These are phyloP conservation scores for Linum usitatissimum DNA, from an alignment of 345 rosid genomes.

Conservation along the genomic window DNA sequence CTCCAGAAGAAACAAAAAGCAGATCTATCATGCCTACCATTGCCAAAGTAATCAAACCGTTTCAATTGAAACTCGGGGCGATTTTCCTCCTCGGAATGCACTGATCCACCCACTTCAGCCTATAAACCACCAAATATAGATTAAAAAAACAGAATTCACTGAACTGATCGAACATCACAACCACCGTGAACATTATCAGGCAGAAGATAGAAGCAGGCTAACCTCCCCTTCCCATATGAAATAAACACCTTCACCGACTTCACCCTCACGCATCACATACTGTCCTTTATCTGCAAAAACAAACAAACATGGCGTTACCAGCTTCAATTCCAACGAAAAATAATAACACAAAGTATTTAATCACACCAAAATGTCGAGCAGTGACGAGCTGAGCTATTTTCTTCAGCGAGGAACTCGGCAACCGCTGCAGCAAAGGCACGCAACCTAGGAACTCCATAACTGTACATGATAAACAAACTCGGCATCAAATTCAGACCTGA, in stretches of 20 bases:
- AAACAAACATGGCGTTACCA: neutral
- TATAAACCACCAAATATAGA: constrained; percentile 14
- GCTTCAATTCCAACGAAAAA: neutral
- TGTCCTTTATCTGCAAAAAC: constrained; percentile 54
- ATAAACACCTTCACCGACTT: constrained; percentile 67
- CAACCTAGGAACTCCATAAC: constrained; percentile 62
- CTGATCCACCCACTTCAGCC: constrained; percentile 72
- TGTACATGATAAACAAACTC: constrained; percentile 15
- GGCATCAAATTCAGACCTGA: neutral
- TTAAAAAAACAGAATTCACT: neutral
- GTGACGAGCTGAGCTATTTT: constrained; percentile 42
- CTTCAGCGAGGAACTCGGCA: constrained; percentile 58
- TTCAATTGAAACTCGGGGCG: constrained; percentile 65
- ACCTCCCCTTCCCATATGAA: constrained; percentile 92
- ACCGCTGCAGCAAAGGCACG: constrained; percentile 62
- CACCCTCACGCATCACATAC: constrained; percentile 57
- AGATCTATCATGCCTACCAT: constrained; percentile 32
- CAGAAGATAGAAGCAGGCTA: constrained; percentile 9
- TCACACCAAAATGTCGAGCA: constrained; percentile 45
- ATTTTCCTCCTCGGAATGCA: constrained; percentile 44
- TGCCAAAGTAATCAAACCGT: constrained; percentile 78
- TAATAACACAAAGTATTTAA: neutral
- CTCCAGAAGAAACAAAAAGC: neutral
- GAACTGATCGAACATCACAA: neutral
- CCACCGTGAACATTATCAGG: neutral